phyloP scores from a whole-genome alignment of 768 basidiomycete species.

The Pholiota conissans region DNA sequence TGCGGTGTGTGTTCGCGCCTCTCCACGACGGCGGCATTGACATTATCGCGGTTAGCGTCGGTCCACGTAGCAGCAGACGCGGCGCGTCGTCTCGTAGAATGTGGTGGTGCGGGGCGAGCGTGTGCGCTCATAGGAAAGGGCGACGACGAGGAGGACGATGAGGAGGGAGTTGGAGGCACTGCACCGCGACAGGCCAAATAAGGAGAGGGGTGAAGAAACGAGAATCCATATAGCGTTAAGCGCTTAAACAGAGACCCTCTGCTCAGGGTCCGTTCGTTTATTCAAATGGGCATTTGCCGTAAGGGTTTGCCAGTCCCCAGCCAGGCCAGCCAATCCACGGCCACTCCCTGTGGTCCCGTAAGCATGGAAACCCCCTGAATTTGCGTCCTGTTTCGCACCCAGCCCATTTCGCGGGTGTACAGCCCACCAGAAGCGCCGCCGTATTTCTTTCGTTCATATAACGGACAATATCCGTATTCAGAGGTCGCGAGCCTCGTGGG shows the following conservation, averaged over 20 bases:
- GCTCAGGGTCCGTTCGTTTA: slow-evolving; percentile 12
- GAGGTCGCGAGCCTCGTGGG: slow-evolving; percentile 7
- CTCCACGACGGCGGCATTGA: not conserved
- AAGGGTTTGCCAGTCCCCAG: slow-evolving; percentile 6
- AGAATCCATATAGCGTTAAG: slow-evolving; percentile 15
- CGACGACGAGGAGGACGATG: not conserved
- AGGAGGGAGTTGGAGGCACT: not conserved
- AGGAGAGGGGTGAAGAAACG: slow-evolving; percentile 13
- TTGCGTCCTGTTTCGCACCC: slow-evolving; percentile 1
- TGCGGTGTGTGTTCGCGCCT: slow-evolving; percentile 5
- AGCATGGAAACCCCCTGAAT: slow-evolving; percentile 21
- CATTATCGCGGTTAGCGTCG: not conserved
- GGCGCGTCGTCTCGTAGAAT: not conserved
- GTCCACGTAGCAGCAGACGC: not conserved
- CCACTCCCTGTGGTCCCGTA: no score
- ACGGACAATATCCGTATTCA: slow-evolving; percentile 1
- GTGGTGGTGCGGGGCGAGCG: slow-evolving; percentile 3
- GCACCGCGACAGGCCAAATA: not conserved
- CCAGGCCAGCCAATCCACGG: slow-evolving; percentile 1
- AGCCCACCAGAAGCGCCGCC: no score
- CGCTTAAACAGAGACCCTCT: slow-evolving; percentile 12
- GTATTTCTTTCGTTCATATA: not conserved
- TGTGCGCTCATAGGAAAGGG: not conserved
- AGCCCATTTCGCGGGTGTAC: not conserved
- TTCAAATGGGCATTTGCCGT: slow-evolving; percentile 15